A percentile compares a stretch with the other conserved stretches of the same genome.
Conservation (phyloP, 2,329 filamentous ascomycete species). For the Escovopsis sp. region DNA sequence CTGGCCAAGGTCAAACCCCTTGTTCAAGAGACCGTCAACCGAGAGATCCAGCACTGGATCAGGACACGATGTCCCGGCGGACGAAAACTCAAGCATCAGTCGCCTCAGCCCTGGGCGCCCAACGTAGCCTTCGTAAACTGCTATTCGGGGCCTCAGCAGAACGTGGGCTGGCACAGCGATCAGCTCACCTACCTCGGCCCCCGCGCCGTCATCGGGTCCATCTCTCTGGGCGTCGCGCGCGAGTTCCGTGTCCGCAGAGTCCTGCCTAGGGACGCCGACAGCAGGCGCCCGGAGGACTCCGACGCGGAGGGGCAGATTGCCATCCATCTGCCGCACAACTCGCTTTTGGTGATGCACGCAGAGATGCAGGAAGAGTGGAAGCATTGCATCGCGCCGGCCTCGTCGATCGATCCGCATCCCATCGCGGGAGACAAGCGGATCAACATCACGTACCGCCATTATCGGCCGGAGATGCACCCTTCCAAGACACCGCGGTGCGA, state of each 20-base stretch:
- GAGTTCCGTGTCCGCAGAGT: conserved; percentile 81
- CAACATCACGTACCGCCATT: conserved; percentile 88
- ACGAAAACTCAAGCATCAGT: conserved; percentile 66
- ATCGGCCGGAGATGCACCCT: conserved; percentile 64
- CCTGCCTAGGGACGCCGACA: conserved; percentile 41
- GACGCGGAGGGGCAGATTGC: conserved; percentile 75
- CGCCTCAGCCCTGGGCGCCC: conserved; percentile 57
- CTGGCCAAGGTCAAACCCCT: conserved; percentile 54
- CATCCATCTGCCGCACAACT: conserved; percentile 90
- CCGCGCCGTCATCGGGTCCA: conserved; percentile 71
- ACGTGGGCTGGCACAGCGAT: conserved; percentile 84
- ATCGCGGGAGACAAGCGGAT: conserved; percentile 67
- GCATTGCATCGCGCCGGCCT: conserved; percentile 64
- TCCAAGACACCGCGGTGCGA: conserved; percentile 61
- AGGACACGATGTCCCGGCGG: conserved; percentile 49
- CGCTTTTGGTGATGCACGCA: conserved; percentile 86
- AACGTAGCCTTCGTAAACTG: conserved; percentile 94
- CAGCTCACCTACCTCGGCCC: conserved; percentile 89
- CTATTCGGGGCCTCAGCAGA: conserved; percentile 69
- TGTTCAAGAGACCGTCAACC: conserved; percentile 65
- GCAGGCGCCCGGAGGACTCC: conserved; percentile 27
- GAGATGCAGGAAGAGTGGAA: conserved; percentile 99
- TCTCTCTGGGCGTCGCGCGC: conserved; percentile 82
- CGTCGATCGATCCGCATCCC: conserved; percentile 71
- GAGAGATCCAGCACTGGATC: conserved; percentile 60